Evolutionary conservation across 345 rosid genomes (phyloP).

Genomic region (Hirschfeldia incana): DNA sequence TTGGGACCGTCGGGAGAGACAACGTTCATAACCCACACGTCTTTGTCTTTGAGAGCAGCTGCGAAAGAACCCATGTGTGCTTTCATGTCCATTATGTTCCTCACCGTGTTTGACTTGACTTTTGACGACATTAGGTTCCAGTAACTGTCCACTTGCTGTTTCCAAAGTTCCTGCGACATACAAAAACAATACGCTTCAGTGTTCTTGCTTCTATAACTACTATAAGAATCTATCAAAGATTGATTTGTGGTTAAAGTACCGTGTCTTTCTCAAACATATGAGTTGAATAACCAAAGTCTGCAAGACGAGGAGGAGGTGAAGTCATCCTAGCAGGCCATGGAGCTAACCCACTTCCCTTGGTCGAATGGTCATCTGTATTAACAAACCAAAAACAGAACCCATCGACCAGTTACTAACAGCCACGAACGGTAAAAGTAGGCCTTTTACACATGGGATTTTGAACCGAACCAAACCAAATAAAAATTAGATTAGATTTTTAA

Average conservation of each 20-base stretch:
- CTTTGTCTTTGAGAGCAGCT: constrained; percentile 80
- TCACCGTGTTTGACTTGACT: constrained; percentile 60
- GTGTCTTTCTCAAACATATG: constrained; percentile 84
- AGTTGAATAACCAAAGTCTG: constrained; percentile 82
- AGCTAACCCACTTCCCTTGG: constrained; percentile 86
- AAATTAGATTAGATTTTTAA: not conserved
- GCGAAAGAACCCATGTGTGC: constrained; percentile 91
- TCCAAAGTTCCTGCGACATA: constrained; percentile 69
- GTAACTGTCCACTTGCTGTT: constrained; percentile 65
- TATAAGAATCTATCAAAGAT: not conserved
- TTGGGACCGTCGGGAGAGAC: constrained; percentile 79
- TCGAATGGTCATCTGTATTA: constrained; percentile 64
- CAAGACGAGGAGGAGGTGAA: constrained; percentile 82
- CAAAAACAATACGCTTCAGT: not conserved
- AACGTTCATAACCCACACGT: constrained; percentile 95
- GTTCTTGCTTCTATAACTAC: not conserved
- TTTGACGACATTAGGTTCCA: constrained; percentile 81
- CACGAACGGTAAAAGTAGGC: not conserved
- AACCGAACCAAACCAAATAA: not conserved
- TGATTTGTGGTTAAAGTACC: constrained; percentile 43
- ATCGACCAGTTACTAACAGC: not conserved
- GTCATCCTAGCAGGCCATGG: constrained; percentile 98
- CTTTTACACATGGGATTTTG: not conserved
- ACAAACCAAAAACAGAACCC: constrained; percentile 11
- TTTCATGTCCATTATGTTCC: constrained; percentile 99